Conservation (phyloP, 805 yeast genomes). For the Candida nanaspora region DNA sequence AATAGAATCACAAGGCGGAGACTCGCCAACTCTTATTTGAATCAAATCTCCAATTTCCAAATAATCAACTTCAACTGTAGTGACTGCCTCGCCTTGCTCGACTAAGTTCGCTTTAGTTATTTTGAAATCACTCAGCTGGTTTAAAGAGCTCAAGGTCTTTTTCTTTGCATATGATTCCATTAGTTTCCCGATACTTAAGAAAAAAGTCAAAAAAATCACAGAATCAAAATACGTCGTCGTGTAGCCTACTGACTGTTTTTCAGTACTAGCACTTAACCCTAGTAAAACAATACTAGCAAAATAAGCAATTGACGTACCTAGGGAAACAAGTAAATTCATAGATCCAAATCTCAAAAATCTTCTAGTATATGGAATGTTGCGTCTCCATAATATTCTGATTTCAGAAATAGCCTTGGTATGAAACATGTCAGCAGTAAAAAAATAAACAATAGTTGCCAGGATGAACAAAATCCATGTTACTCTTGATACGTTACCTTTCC, state of each 20-base stretch:
- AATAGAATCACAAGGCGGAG: slow-evolving; percentile 54
- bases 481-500: slow-evolving; percentile 56
- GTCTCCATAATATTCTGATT: slow-evolving; percentile 47
- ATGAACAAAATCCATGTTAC: slow-evolving; percentile 60
- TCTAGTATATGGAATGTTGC: slow-evolving; percentile 45
- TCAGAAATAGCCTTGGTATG: slow-evolving; percentile 62
- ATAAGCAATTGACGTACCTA: slow-evolving; percentile 70
- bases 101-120: slow-evolving; percentile 41
- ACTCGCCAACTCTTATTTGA: slow-evolving; percentile 44
- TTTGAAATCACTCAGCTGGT: slow-evolving; percentile 44
- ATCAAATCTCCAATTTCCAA: slow-evolving; percentile 48
- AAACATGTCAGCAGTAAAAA: slow-evolving; percentile 67
- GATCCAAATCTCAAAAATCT: slow-evolving; percentile 67
- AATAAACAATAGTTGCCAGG: slow-evolving; percentile 65
- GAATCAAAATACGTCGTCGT: slow-evolving; percentile 72
- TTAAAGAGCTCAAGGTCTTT: slow-evolving; percentile 60
- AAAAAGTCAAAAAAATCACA: slow-evolving; percentile 68
- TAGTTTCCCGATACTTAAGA: slow-evolving; percentile 62
- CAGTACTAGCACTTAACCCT: slow-evolving; percentile 32
- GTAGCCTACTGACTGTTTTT: slow-evolving; percentile 29
- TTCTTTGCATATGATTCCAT: slow-evolving; percentile 61
- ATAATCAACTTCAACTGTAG: slow-evolving; percentile 30
- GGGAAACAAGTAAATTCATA: slow-evolving; percentile 64
- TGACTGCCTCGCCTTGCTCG: slow-evolving; percentile 6
- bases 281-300: slow-evolving; percentile 58